phyloP scores from a whole-genome alignment of 2,329 filamentous ascomycete species.

The Metarhizium humberi region DNA sequence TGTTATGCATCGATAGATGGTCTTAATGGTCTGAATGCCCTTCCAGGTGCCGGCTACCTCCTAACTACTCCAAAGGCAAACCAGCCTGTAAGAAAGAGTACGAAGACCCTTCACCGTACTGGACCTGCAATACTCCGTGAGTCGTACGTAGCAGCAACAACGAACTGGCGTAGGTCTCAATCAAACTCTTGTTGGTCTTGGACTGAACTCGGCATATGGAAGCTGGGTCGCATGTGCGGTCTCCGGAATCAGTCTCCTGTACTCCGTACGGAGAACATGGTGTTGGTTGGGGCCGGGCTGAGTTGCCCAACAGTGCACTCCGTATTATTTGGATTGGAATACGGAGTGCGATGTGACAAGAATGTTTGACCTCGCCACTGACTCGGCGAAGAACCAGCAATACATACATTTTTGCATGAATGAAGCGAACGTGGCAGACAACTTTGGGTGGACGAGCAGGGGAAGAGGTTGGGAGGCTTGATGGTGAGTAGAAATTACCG shows the following conservation, averaged over 20 bases:
- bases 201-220: not conserved
- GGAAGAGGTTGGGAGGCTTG: not conserved
- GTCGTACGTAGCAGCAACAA: too few species aligned
- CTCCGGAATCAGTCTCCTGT: not conserved
- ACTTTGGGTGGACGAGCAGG: not conserved
- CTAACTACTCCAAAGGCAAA: not conserved
- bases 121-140: not conserved
- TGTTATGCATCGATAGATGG: not conserved
- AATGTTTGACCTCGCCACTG: too few species aligned
- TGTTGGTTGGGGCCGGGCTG: too few species aligned
- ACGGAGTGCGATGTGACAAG: too few species aligned
- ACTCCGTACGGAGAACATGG: too few species aligned
- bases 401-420: not conserved
- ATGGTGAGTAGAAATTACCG: not conserved
- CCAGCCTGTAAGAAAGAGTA: not conserved
- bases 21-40: not conserved
- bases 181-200: not conserved
- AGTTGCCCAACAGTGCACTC: too few species aligned
- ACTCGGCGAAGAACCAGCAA: too few species aligned
- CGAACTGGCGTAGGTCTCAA: not conserved
- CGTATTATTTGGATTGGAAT: too few species aligned
- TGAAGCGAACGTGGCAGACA: not conserved
- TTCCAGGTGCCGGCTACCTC: not conserved
- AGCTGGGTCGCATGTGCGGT: not conserved
- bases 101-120: too few species aligned